Base-by-base conservation (phyloP, 345 rosid genomes). In the Microcos paniculata region DNA sequence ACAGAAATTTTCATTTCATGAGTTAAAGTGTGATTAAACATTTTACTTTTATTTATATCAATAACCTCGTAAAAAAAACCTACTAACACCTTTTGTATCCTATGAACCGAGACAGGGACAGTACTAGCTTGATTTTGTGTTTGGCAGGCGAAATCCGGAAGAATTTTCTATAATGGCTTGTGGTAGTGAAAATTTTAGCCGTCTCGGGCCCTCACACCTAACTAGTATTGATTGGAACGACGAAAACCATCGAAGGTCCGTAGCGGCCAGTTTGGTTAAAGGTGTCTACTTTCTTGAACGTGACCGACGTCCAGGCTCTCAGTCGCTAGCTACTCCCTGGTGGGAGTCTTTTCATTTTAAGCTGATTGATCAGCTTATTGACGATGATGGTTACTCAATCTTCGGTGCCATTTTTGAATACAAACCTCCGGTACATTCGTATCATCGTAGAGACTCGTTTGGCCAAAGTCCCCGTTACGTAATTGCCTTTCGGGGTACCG, bases 401-500 rank as follows among this genome's bases (percentile, higher is more conserved):
- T 89, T 93, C 28, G 99, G 96, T 61, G 97, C 96, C 49, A 80
- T 95, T 42, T 95, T 86, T 15, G 92, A 91, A 80, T 89, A 83
- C 70, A 85, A 64, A n/a, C n/a, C n/a, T n/a, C n/a, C n/a, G n/a
- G n/a, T n/a, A n/a, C n/a, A n/a, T n/a, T n/a, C n/a, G n/a, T n/a
- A n/a, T n/a, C n/a, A n/a, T n/a, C n/a, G n/a, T n/a, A n/a, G n/a
- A n/a, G n/a, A n/a, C n/a, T 72, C 88, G 15, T 7, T 30, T 12
- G 85, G 80, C 76, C 75, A 77, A 53, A 78, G 84, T 51, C 96
- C 94, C 0, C 88, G 78, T 9, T 87, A 76, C 24, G 95, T 93
- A 12, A 81, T 95, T 59, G 96, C 97, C 4, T 90, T 93, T 61
- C 86, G 96, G 40, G 97, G 99, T 70, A 91, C 94, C n/a, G n/a